phyloP scores from a whole-genome alignment of 345 rosid species.

The Cardamine occulta region DNA sequence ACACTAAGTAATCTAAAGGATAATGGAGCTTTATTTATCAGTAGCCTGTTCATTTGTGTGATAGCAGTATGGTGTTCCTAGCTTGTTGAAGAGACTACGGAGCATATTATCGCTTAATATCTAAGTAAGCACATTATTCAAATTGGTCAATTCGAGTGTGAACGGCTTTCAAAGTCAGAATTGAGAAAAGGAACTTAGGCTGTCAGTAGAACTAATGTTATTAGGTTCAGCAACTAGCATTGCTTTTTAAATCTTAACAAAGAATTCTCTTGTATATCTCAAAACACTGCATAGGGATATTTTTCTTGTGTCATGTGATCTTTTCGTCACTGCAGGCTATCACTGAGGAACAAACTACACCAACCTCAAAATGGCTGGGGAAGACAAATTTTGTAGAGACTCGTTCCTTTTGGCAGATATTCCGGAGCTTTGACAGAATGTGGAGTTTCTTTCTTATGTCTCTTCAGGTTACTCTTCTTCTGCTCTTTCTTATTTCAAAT shows the following conservation, averaged over 20 bases:
- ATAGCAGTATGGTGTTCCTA: constrained; percentile 44
- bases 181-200: constrained; percentile 6
- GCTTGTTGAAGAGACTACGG: constrained; percentile 42
- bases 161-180: constrained; percentile 11
- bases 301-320: constrained; percentile 25
- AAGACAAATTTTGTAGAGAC: constrained; percentile 92
- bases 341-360: constrained; percentile 48
- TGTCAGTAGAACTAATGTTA: constrained; percentile 13
- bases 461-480: constrained; percentile 70
- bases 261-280: neutral
- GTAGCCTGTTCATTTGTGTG: constrained; percentile 37
- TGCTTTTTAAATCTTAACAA: constrained; percentile 3
- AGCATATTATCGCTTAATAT: constrained; percentile 40
- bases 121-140: constrained; percentile 41
- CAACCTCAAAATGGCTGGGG: constrained; percentile 72
- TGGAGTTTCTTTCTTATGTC: constrained; percentile 92
- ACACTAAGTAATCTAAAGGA: constrained; percentile 29
- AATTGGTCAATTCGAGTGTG: constrained; percentile 14
- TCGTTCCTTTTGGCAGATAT: constrained; percentile 96
- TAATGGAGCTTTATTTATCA: constrained; percentile 24
- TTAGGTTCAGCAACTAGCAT: constrained; percentile 31
- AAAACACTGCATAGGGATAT: neutral
- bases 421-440: constrained; percentile 96
- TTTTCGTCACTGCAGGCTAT: constrained; percentile 49
- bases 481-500: constrained; percentile 28